phyloP scores from a whole-genome alignment of 176 grass and related monocot species.

The Eragrostis nindensis region DNA sequence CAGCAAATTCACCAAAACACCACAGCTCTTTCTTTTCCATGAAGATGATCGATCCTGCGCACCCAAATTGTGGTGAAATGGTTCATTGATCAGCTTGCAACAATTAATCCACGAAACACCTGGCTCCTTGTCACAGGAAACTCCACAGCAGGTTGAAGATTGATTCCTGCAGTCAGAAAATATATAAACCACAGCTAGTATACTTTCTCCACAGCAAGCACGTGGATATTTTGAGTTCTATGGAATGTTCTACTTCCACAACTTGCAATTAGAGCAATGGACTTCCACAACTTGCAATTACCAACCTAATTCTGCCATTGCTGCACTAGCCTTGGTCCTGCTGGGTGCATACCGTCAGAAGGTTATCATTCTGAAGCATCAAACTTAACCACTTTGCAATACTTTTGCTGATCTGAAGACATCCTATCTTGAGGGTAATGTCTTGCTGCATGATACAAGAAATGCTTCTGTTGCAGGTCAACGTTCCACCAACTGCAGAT shows the following conservation, averaged over 20 bases:
- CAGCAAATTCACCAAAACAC: not conserved
- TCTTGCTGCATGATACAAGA: not conserved
- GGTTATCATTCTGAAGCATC: not conserved
- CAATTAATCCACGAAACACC: not conserved
- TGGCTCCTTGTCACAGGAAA: not conserved
- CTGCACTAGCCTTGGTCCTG: not conserved
- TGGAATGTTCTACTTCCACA: no score
- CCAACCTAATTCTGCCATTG: not conserved
- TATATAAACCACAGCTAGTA: not conserved
- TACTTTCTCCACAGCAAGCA: not conserved
- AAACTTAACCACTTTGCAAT: not conserved
- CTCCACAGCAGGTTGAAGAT: slow-evolving; percentile 12
- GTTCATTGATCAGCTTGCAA: not conserved
- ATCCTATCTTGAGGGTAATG: not conserved
- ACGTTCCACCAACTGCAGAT: not conserved
- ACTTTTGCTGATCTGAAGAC: not conserved
- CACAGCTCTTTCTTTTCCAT: not conserved
- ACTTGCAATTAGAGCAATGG: not conserved
- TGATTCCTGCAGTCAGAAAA: not conserved
- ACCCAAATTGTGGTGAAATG: not conserved
- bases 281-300: not conserved
- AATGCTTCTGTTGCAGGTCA: not conserved
- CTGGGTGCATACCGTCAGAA: slow-evolving; percentile 1
- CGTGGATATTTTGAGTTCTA: no score
- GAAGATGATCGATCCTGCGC: not conserved